Percentiles rank a stretch among this genome's conserved stretches.
Conservation (phyloP, 140 eudicot genomes). For the Ambrosia hybrid region DNA sequence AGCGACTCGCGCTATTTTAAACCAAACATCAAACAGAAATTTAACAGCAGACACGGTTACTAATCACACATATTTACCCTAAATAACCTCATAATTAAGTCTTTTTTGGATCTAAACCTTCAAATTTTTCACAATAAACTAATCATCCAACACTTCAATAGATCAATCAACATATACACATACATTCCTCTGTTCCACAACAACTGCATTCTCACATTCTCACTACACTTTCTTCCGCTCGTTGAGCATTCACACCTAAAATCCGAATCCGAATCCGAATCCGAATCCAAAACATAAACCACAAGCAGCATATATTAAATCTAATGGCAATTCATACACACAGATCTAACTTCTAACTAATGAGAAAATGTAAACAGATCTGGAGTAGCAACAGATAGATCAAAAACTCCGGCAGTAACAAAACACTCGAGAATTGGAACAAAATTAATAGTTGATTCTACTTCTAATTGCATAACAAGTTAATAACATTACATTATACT, state of each 20-base stretch:
- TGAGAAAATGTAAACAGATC: neutral
- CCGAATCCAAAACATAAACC: neutral
- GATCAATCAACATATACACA: neutral
- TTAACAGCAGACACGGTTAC: constrained; percentile 2
- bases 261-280: neutral
- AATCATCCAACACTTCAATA: too few relatives aligned
- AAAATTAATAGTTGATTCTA: constrained; percentile 8
- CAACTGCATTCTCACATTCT: neutral
- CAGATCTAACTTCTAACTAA: constrained; percentile 16
- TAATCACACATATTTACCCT: neutral
- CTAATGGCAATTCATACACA: neutral
- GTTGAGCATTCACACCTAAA: neutral
- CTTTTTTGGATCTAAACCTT: neutral
- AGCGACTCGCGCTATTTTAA: too few relatives aligned
- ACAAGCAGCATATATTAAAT: neutral
- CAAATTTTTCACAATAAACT: too few relatives aligned
- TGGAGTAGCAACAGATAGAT: constrained; percentile 17
- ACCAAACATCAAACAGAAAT: neutral
- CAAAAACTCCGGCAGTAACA: neutral
- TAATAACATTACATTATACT: neutral
- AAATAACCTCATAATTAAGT: constrained; percentile 4
- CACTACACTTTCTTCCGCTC: constrained; percentile 3
- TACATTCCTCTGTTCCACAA: neutral
- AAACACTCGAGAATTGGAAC: neutral
- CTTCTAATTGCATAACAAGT: neutral